Percentiles rank a stretch among this genome's conserved stretches.
Conservation (phyloP, 148 eudicot genomes). For the Rhododendron williamsianum region DNA sequence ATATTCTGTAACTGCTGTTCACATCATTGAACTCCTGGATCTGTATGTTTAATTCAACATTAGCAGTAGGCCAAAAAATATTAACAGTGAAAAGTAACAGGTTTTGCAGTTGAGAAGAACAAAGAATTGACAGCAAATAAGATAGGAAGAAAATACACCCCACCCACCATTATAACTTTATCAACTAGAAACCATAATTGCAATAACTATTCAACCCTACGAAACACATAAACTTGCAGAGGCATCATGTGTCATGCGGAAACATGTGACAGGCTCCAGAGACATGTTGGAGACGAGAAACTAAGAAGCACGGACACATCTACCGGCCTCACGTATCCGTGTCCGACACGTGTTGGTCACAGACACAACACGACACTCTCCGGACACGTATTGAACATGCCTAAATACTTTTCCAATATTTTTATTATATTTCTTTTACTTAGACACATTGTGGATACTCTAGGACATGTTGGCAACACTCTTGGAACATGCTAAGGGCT, state of each 20-base stretch:
- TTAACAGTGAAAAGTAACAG: neutral
- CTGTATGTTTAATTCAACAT: slow-evolving; percentile 32
- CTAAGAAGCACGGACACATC: neutral
- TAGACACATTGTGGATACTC: too few species aligned
- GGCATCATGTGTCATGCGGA: neutral
- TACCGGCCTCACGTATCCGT: too few species aligned
- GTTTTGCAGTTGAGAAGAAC: neutral
- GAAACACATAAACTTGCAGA: neutral
- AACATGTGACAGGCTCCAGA: neutral
- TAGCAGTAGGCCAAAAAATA: neutral
- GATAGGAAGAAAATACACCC: neutral
- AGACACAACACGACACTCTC: neutral
- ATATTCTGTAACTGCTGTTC: slow-evolving; percentile 58
- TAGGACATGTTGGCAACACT: too few species aligned
- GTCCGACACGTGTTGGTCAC: too few species aligned
- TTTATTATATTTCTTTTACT: too few species aligned
- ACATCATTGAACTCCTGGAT: slow-evolving; percentile 81
- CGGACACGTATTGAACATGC: too few species aligned
- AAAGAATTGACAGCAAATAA: slow-evolving; percentile 16
- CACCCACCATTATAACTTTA: neutral
- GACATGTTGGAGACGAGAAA: neutral
- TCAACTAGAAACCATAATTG: neutral
- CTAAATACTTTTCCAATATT: neutral
- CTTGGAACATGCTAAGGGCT: too few species aligned
- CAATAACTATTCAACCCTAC: neutral